Conservation (phyloP, 1,284 basidiomycete genomes). For the Malassezia pachydermatis region DNA sequence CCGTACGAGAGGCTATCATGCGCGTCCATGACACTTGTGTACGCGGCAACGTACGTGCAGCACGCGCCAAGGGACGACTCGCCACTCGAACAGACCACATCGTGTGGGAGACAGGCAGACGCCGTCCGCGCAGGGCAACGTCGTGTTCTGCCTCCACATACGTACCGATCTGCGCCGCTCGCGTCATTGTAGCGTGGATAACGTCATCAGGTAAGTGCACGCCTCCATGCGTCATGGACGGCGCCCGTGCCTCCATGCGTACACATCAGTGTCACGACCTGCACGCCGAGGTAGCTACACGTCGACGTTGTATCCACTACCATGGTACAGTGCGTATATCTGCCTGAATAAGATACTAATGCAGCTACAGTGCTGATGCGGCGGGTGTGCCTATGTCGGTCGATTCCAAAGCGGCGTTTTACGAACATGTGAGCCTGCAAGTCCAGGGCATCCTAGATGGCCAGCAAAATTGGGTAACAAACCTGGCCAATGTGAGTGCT, state of each 20-base stretch:
- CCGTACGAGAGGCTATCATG: neutral
- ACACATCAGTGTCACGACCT: too few species aligned
- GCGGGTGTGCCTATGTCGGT: slow-evolving; percentile 61
- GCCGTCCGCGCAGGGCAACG: neutral
- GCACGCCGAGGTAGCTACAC: too few species aligned
- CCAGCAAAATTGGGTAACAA: slow-evolving; percentile 36
- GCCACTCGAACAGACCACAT: slow-evolving; percentile 2
- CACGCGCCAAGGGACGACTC: neutral
- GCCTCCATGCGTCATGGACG: too few species aligned
- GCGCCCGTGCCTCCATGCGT: too few species aligned
- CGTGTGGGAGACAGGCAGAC: neutral
- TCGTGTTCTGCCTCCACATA: neutral
- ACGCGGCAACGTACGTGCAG: too few species aligned
- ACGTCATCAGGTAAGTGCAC: too few species aligned
- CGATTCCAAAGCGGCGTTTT: slow-evolving; percentile 41
- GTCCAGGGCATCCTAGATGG: slow-evolving; percentile 38
- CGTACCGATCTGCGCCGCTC: neutral
- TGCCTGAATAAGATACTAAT: neutral
- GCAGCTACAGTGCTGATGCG: slow-evolving; percentile 52
- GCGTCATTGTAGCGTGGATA: neutral
- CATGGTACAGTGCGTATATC: slow-evolving; percentile 18
- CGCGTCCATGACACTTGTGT: too few species aligned
- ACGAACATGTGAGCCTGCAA: slow-evolving; percentile 43
- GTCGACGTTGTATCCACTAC: too few species aligned
- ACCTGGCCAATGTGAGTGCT: slow-evolving; percentile 41